Evolutionary conservation across 2,329 filamentous ascomycete genomes (phyloP).

Genomic region (Colletotrichum sp.): DNA sequence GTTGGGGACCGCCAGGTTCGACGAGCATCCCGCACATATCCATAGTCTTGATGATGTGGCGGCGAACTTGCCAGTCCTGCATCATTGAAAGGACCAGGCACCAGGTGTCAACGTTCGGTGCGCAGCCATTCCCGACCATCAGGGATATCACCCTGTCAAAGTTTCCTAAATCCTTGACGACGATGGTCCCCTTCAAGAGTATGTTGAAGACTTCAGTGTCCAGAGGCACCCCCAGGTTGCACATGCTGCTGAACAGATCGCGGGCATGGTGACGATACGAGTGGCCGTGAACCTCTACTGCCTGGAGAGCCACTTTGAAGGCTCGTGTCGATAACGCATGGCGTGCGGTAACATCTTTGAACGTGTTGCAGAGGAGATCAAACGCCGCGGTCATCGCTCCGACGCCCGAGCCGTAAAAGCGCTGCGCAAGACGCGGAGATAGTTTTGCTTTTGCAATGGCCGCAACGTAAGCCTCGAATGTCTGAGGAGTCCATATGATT

Average conservation of each 20-base stretch:
- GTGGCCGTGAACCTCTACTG: constrained; percentile 36
- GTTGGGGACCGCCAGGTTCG: constrained; percentile 36
- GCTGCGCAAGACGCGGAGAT: constrained; percentile 33
- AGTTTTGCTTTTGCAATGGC: constrained; percentile 44
- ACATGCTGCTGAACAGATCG: constrained; percentile 41
- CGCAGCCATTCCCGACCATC: constrained; percentile 44
- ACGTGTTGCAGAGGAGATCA: constrained; percentile 40
- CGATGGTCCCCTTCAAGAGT: constrained; percentile 45
- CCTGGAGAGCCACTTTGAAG: constrained; percentile 50
- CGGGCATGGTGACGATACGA: constrained; percentile 29
- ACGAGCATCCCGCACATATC: constrained; percentile 47
- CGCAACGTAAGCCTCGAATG: constrained; percentile 47
- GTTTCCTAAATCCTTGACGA: constrained; percentile 43
- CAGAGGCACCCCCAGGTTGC: constrained; percentile 41
- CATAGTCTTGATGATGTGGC: constrained; percentile 53
- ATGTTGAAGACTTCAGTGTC: constrained; percentile 55
- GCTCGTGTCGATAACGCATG: constrained; percentile 41
- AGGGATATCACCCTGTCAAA: constrained; percentile 45
- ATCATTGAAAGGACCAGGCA: constrained; percentile 56
- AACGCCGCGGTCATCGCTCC: constrained; percentile 45
- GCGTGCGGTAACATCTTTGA: constrained; percentile 39
- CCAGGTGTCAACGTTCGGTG: constrained; percentile 53
- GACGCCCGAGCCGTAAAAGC: constrained; percentile 35
- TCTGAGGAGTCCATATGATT: constrained; percentile 42
- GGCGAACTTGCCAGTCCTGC: constrained; percentile 60